Base-by-base conservation (phyloP, 1,284 basidiomycete species). In the Moniliella sp. region DNA sequence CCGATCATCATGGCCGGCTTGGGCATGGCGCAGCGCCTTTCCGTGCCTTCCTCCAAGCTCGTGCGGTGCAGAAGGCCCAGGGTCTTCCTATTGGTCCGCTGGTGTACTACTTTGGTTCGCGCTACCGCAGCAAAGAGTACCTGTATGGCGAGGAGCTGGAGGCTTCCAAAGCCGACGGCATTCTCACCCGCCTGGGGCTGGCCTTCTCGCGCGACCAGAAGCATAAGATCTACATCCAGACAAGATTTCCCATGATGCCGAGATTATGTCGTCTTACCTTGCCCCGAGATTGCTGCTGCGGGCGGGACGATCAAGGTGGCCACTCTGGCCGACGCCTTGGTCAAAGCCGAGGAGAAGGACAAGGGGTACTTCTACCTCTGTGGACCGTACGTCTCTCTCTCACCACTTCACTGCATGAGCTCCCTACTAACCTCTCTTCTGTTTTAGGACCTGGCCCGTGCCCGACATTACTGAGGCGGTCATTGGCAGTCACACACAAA, bases 1-100 rank as follows among this genome's bases (percentile, higher is more conserved):
- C 88, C 88, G 29, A 71, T 97, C 63, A 91, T 97, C 65, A 86
- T 97, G 80, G 84, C 88, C 30, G 88, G 88, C 55, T 75, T 97
- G 27, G 91, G 88, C 35, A 97, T 1, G 88, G 86, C 40, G 88
- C 84, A 4, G 88, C 88, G 9, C 88, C 88, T 25, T 97, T 97
- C 78, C 79, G 86, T 34, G 86, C 88, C 8, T 97, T 94, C 70
- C 73, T 93, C 42, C 88, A 94, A 63, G 75, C 93, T 61, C 76
- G 88, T 40, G 84, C 82, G 4, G 73, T 70, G 69, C 76, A 86
- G n/a, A 47, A 68, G 70, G 62, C 71, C 13, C 74, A 80, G 60
- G 77, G 78, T 31, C 65, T 77, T 48, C 68, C 78, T 34, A 73
- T 86, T 36, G 88, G 88, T 0, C 83, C 84, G 1, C 71, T 82